A percentile compares a stretch with the other conserved stretches of the same genome.
phyloP scores from a whole-genome alignment of 2,329 filamentous ascomycete species.

The Aspergillus fumigatus region DNA sequence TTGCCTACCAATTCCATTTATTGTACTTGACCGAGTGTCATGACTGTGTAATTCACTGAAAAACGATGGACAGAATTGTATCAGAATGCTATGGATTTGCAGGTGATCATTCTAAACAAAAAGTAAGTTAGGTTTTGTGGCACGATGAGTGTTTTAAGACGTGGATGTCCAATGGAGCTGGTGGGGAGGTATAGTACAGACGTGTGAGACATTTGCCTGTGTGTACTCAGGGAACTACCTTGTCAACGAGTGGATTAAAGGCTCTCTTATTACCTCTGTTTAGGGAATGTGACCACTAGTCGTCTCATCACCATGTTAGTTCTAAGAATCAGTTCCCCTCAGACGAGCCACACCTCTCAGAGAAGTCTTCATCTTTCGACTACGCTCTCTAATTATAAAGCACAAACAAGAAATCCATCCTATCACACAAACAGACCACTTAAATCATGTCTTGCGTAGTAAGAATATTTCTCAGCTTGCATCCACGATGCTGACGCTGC shows the following conservation, averaged over 20 bases:
- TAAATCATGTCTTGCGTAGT: conserved; percentile 1
- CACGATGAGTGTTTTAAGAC: no score
- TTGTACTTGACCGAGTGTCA: no score
- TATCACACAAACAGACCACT: conserved; percentile 1
- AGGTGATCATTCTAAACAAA: no score
- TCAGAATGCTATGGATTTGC: no score
- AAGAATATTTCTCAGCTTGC: conserved; percentile 1
- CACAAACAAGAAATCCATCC: background rate
- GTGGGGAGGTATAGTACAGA: no score
- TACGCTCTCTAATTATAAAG: background rate
- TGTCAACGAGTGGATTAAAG: conserved; percentile 2
- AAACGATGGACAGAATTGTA: no score
- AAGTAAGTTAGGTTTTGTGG: no score
- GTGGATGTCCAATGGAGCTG: no score
- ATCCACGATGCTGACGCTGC: background rate
- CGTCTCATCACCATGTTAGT: conserved; percentile 1
- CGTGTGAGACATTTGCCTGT: no score
- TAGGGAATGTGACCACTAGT: conserved; percentile 1
- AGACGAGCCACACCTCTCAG: background rate
- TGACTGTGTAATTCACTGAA: no score
- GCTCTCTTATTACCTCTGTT: conserved; percentile 3
- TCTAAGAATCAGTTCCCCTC: conserved; percentile 1
- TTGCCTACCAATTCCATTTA: no score
- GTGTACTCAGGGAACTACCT: no score
- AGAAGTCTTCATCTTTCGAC: background rate